Percentiles rank a stretch among this genome's conserved stretches.
phyloP scores from a whole-genome alignment of 306 rosid species.

The Elaeagnus macrophylla region DNA sequence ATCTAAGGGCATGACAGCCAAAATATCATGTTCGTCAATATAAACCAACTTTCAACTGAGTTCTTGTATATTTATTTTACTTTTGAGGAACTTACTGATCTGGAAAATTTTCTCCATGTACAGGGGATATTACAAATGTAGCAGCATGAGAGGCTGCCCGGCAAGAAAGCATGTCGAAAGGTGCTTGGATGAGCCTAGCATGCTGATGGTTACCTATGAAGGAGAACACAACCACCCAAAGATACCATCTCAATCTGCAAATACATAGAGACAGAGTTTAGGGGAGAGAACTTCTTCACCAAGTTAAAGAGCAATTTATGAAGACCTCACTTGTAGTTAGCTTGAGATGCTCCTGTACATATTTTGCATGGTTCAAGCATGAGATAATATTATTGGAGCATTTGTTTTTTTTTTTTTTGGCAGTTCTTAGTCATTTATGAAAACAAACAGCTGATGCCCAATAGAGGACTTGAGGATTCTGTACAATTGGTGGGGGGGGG shows the following conservation, averaged over 20 bases:
- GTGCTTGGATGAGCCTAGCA: slow-evolving; percentile 86
- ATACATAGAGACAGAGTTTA: slow-evolving; percentile 32
- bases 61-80: slow-evolving; percentile 1
- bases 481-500: too few relatives aligned
- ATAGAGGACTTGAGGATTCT: slow-evolving; percentile 15
- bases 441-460: slow-evolving; percentile 17
- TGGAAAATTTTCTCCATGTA: slow-evolving; percentile 5
- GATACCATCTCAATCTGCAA: slow-evolving; percentile 69
- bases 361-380: slow-evolving; percentile 44
- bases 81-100: slow-evolving; percentile 11
- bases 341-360: slow-evolving; percentile 64
- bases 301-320: slow-evolving; percentile 19
- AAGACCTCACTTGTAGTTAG: slow-evolving; percentile 22
- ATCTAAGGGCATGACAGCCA: slow-evolving; percentile 2
- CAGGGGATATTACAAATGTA: slow-evolving; percentile 98
- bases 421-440: slow-evolving; percentile 22
- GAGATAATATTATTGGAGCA: slow-evolving; percentile 24
- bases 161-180: slow-evolving; percentile 98
- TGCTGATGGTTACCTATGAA: slow-evolving; percentile 93
- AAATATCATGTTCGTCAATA: not conserved
- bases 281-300: slow-evolving; percentile 24
- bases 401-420: slow-evolving; percentile 24
- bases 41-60: not conserved
- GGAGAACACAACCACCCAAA: slow-evolving; percentile 91
- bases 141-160: slow-evolving; percentile 99